A percentile compares a stretch with the other conserved stretches of the same genome.
Conservation (phyloP, 768 basidiomycete genomes). For the Phanerodontia chrysosporium region DNA sequence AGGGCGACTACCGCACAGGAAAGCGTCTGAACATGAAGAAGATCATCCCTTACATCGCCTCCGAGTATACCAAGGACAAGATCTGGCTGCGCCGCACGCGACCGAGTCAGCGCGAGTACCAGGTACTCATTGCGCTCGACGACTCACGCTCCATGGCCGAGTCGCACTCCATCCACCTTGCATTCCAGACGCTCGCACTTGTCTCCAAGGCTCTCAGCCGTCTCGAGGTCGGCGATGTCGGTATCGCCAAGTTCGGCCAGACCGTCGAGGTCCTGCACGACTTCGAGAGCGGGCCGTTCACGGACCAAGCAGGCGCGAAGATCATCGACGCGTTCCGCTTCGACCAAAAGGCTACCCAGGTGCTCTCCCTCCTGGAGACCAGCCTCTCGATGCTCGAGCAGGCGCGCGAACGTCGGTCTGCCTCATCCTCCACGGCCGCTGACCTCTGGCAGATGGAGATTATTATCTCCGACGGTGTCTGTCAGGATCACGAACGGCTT, state of each 20-base stretch:
- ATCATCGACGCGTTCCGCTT: slow-evolving; percentile 86
- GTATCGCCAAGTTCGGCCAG: slow-evolving; percentile 87
- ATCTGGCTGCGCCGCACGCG: slow-evolving; percentile 96
- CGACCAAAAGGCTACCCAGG: slow-evolving; percentile 85
- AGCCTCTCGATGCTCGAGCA: slow-evolving; percentile 70
- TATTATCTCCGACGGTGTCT: slow-evolving; percentile 99
- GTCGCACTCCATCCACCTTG: slow-evolving; percentile 86
- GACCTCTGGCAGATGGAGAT: slow-evolving; percentile 98
- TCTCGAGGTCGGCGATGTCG: slow-evolving; percentile 94
- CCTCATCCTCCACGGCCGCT: slow-evolving; percentile 58
- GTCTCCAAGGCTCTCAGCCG: slow-evolving; percentile 87
- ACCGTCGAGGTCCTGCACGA: slow-evolving; percentile 83
- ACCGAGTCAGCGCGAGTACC: slow-evolving; percentile 93
- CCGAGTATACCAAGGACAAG: slow-evolving; percentile 98
- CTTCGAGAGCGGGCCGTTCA: slow-evolving; percentile 78
- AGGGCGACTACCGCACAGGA: slow-evolving; percentile 96
- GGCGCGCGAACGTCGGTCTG: slow-evolving; percentile 65
- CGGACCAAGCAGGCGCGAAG: slow-evolving; percentile 74
- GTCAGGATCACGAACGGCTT: slow-evolving; percentile 89
- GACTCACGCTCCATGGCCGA: slow-evolving; percentile 98
- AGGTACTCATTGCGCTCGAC: slow-evolving; percentile 90
- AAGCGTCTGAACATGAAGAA: slow-evolving; percentile 99
- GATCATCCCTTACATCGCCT: slow-evolving; percentile 96
- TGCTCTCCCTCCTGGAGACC: slow-evolving; percentile 74
- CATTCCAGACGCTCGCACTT: slow-evolving; percentile 89